Conservation (phyloP, 2,329 filamentous ascomycete genomes). For the Penicillium sp. region DNA sequence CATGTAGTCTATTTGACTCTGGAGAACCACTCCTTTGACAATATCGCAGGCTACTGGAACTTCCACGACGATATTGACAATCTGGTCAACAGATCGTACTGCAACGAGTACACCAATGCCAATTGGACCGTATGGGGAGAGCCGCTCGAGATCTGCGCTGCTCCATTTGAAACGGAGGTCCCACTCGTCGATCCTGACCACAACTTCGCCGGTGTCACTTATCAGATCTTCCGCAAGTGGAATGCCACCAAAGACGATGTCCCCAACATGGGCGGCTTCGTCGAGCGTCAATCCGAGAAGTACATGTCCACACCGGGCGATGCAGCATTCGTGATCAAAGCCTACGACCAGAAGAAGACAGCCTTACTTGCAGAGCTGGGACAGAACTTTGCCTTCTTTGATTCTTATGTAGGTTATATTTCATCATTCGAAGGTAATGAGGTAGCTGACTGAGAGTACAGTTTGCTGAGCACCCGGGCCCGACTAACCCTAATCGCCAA, state of each 20-base stretch:
- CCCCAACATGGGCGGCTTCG: slow-evolving; percentile 38
- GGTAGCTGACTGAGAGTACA: slow-evolving; percentile 11
- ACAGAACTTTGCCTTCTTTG: slow-evolving; percentile 38
- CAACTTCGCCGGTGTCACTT: slow-evolving; percentile 29
- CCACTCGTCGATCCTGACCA: slow-evolving; percentile 36
- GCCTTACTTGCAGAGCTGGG: slow-evolving; percentile 32
- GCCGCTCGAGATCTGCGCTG: slow-evolving; percentile 34
- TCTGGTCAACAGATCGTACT: slow-evolving; percentile 29
- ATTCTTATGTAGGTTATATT: slow-evolving; percentile 28
- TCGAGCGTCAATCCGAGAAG: slow-evolving; percentile 37
- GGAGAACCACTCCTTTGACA: slow-evolving; percentile 41
- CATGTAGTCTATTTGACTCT: slow-evolving; percentile 37
- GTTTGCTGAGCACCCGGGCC: slow-evolving; percentile 38
- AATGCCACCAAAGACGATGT: slow-evolving; percentile 32
- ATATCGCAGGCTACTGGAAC: slow-evolving; percentile 39
- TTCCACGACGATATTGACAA: slow-evolving; percentile 38
- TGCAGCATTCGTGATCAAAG: slow-evolving; percentile 36
- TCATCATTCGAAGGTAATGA: background rate
- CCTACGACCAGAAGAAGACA: slow-evolving; percentile 35
- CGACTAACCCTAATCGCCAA: slow-evolving; percentile 40
- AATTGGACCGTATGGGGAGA: slow-evolving; percentile 38
- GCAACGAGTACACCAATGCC: slow-evolving; percentile 38
- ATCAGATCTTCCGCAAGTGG: slow-evolving; percentile 39
- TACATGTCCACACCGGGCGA: slow-evolving; percentile 35
- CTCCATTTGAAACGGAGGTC: slow-evolving; percentile 35